Percentiles rank a stretch among this genome's conserved stretches.
phyloP scores from a whole-genome alignment of 805 yeast genomes.

The Candida piceae region DNA sequence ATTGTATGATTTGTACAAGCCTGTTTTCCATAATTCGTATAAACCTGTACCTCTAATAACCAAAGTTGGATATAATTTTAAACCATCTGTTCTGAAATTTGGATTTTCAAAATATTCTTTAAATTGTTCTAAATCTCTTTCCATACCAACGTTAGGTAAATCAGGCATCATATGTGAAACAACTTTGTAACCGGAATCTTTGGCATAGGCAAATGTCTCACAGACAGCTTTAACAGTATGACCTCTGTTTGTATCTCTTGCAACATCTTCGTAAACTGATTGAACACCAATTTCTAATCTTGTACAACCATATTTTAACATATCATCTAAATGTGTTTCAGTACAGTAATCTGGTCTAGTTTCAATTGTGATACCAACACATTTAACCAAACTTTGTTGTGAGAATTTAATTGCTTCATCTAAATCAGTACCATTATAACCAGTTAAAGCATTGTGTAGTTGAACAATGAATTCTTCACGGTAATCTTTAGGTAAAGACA shows the following conservation, averaged over 20 bases:
- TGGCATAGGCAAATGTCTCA: constrained; percentile 92
- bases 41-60: constrained; percentile 97
- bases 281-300: constrained; percentile 96
- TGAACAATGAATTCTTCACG: constrained; percentile 86
- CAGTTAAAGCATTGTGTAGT: constrained; percentile 91
- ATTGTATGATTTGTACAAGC: constrained; percentile 88
- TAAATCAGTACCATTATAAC: constrained; percentile 78
- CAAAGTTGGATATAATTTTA: constrained; percentile 90
- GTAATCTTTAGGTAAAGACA: constrained; percentile 88
- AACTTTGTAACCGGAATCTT: constrained; percentile 96
- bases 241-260: constrained; percentile 96
- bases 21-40: constrained; percentile 96
- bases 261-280: constrained; percentile 95
- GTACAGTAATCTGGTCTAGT: constrained; percentile 99
- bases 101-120: constrained; percentile 96
- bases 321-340: constrained; percentile 88
- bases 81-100: constrained; percentile 93
- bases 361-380: constrained; percentile 98
- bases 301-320: constrained; percentile 95
- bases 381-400: constrained; percentile 91
- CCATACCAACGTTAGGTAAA: constrained; percentile 97
- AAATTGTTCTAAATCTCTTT: constrained; percentile 93
- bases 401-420: constrained; percentile 90
- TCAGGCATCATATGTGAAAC: constrained; percentile 99
- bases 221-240: constrained; percentile 96